A percentile compares a stretch with the other conserved stretches of the same genome.
phyloP scores from a whole-genome alignment of 768 basidiomycete species.

The Tulasnella calospora region DNA sequence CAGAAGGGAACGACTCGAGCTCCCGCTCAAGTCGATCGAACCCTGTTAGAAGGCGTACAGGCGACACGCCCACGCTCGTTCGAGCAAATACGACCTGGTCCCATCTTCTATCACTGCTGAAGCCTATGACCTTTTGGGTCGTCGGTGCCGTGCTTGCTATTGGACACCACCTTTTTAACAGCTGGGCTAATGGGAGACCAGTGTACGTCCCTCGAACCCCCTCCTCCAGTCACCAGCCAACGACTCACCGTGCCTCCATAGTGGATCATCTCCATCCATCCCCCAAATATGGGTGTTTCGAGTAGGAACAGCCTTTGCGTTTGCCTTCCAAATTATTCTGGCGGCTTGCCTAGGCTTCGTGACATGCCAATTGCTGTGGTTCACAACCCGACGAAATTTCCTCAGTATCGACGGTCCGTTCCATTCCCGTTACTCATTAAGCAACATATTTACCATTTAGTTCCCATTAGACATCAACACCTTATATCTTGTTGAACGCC shows the following conservation, averaged over 20 bases:
- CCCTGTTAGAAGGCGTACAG: no score
- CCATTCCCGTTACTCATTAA: background rate
- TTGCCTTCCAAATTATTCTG: background rate
- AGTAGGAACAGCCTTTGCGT: background rate
- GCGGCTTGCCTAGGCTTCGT: background rate
- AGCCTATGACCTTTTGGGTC: background rate
- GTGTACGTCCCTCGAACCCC: background rate
- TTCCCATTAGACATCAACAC: background rate
- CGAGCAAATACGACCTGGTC: background rate
- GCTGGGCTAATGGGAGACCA: background rate
- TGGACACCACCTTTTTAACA: background rate
- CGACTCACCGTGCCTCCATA: background rate
- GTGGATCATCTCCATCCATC: background rate
- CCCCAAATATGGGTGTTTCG: background rate
- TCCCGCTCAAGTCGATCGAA: no score
- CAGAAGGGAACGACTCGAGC: no score
- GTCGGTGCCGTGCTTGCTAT: background rate
- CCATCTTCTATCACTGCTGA: background rate
- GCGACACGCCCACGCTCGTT: no score
- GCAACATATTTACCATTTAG: background rate
- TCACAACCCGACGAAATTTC: background rate
- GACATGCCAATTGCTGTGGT: background rate
- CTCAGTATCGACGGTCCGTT: background rate
- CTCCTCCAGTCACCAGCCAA: background rate
- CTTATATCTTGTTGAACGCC: background rate